Percentiles rank a stretch among this genome's conserved stretches.
phyloP scores from a whole-genome alignment of 2,329 filamentous ascomycete genomes.

The Lecanoromycetidae sp. region DNA sequence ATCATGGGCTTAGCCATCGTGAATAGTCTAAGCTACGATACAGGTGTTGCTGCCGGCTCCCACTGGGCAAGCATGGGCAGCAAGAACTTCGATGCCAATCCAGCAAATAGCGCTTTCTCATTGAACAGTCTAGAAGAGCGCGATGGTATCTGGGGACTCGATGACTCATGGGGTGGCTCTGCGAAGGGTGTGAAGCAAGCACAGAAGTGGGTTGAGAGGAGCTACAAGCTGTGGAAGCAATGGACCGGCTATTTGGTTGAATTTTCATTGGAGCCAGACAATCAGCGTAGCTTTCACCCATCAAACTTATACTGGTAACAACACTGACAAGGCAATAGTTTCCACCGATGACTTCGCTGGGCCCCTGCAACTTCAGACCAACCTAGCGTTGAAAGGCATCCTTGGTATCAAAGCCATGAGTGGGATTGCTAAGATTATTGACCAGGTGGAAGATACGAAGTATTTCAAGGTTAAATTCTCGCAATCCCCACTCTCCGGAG shows the following conservation, averaged over 20 bases:
- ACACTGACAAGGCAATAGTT: conserved; percentile 34
- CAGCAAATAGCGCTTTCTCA: conserved; percentile 33
- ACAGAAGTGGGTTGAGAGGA: conserved; percentile 52
- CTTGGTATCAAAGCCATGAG: conserved; percentile 71
- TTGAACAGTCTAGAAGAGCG: conserved; percentile 37
- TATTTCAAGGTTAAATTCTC: conserved; percentile 48
- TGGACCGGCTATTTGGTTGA: conserved; percentile 73
- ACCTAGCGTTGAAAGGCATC: conserved; percentile 72
- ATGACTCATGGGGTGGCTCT: conserved; percentile 47
- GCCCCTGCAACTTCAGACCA: conserved; percentile 64
- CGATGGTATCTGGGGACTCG: conserved; percentile 45
- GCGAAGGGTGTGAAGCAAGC: conserved; percentile 44
- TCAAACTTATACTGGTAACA: too few relatives aligned
- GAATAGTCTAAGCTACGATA: conserved; percentile 57
- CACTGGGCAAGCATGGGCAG: conserved; percentile 40
- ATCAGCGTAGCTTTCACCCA: conserved; percentile 44
- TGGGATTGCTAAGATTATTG: conserved; percentile 52
- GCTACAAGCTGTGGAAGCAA: conserved; percentile 61
- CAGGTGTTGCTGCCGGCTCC: conserved; percentile 44
- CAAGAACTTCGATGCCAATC: conserved; percentile 18
- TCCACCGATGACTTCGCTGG: conserved; percentile 79
- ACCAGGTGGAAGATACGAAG: conserved; percentile 43
- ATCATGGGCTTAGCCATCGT: conserved; percentile 70
- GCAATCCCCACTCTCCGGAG: neutral
- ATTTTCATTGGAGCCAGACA: conserved; percentile 58